Evolutionary conservation across 306 rosid genomes (phyloP).

Genomic region (Amphicarpaea edgeworthii): DNA sequence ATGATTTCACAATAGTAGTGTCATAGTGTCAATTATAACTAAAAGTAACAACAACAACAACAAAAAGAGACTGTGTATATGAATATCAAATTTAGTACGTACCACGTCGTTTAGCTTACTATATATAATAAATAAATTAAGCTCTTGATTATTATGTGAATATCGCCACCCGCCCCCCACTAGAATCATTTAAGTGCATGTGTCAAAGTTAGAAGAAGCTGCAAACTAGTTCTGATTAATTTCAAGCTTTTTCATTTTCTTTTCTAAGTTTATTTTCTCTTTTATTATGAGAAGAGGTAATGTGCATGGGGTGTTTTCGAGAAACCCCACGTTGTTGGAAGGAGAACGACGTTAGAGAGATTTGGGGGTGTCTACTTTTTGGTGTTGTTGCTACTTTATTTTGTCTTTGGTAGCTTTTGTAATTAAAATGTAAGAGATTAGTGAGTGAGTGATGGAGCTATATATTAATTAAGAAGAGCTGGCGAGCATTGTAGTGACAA

Average conservation of each 20-base stretch:
- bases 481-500: constrained; percentile 12
- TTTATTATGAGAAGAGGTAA: constrained; percentile 5
- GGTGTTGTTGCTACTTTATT: constrained; percentile 23
- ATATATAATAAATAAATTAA: constrained; percentile 23
- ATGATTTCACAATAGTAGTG: constrained; percentile 54
- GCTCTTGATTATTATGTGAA: neutral
- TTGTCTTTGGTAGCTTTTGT: constrained; percentile 44
- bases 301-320: constrained; percentile 43
- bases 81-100: constrained; percentile 33
- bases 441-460: constrained; percentile 14
- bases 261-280: neutral
- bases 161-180: neutral
- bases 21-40: neutral
- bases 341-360: constrained; percentile 49
- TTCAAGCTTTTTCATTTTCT: constrained; percentile 17
- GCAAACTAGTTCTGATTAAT: constrained; percentile 8
- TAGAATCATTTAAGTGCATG: neutral
- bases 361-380: constrained; percentile 35
- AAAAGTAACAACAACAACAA: constrained; percentile 30
- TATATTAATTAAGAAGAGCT: constrained; percentile 15
- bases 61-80: constrained; percentile 1
- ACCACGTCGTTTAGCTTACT: constrained; percentile 35
- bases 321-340: constrained; percentile 66
- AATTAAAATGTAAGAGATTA: constrained; percentile 19
- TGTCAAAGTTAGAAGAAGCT: neutral